These are phyloP conservation scores for Nicotiana tabacum DNA, from an alignment of 257 asterid genomes.

Conservation along the genomic window DNA sequence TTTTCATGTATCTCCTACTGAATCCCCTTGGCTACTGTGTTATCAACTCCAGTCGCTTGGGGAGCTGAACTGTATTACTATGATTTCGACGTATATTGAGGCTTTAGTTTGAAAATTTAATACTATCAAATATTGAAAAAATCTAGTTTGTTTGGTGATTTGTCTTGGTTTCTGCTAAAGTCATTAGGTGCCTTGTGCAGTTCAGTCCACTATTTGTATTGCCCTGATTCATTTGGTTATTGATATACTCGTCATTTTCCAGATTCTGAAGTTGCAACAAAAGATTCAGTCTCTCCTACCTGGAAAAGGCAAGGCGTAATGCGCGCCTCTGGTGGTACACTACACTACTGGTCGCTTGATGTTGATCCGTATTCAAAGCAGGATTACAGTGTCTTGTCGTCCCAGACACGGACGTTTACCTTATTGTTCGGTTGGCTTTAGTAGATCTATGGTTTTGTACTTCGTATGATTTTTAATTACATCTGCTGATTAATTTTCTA, in stretches of 20 bases:
- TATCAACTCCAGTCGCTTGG: no score
- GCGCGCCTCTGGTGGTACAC: not conserved
- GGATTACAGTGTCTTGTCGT: not conserved
- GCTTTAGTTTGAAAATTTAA: no score
- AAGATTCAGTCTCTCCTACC: slow-evolving; percentile 75
- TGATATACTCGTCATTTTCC: slow-evolving; percentile 16
- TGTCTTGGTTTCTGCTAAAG: not conserved
- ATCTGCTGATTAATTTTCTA: not conserved
- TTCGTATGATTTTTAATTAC: not conserved
- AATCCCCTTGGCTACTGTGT: no score
- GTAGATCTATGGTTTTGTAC: not conserved
- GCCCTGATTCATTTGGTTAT: not conserved
- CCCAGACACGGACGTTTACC: not conserved
- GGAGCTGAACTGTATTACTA: no score
- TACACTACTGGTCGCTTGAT: not conserved
- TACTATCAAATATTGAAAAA: no score
- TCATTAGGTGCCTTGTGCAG: not conserved
- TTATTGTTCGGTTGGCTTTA: not conserved
- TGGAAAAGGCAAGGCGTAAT: slow-evolving; percentile 73
- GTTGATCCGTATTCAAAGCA: not conserved
- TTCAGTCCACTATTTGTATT: not conserved
- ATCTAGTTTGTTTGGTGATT: not conserved
- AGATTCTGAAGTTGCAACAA: slow-evolving; percentile 78
- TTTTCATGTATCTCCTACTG: no score
- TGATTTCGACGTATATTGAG: no score